A percentile compares a stretch with the other conserved stretches of the same genome.
phyloP scores from a whole-genome alignment of 2,329 filamentous ascomycete genomes.

The Trichoderma harzianum region DNA sequence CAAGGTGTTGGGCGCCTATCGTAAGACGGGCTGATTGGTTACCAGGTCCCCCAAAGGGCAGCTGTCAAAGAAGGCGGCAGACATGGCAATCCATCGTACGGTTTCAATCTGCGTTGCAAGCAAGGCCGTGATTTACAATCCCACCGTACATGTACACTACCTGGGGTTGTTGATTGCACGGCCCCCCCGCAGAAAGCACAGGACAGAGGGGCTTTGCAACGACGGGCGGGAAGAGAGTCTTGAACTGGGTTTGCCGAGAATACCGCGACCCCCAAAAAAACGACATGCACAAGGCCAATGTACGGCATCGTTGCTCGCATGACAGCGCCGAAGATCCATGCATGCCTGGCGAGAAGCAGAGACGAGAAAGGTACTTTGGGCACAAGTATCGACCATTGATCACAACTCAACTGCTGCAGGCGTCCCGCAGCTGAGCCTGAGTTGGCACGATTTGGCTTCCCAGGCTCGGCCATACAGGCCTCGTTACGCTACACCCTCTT shows the following conservation, averaged over 20 bases:
- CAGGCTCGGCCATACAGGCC: neutral
- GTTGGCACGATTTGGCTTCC: neutral
- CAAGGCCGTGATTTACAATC: neutral
- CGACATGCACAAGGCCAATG: neutral
- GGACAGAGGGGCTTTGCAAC: neutral
- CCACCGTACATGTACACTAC: neutral
- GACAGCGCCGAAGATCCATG: conserved; percentile 8
- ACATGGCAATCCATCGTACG: neutral
- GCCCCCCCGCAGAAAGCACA: conserved; percentile 1
- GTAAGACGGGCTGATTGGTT: conserved; percentile 3
- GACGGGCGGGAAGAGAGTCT: neutral
- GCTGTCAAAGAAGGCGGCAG: neutral
- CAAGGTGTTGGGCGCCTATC: conserved; percentile 9
- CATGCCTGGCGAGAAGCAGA: neutral
- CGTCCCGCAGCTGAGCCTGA: conserved; percentile 5
- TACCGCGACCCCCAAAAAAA: conserved; percentile 1
- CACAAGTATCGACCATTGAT: conserved; percentile 7
- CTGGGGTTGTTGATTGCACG: neutral
- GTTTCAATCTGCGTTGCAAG: neutral
- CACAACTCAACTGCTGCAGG: neutral
- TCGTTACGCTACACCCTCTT: neutral
- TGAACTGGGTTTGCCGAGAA: conserved; percentile 15
- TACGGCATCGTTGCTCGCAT: conserved; percentile 13
- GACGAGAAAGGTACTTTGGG: neutral
- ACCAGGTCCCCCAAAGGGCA: neutral